Conservation (phyloP, 495 filamentous ascomycete species). For the Aspergillus conjunctus region DNA sequence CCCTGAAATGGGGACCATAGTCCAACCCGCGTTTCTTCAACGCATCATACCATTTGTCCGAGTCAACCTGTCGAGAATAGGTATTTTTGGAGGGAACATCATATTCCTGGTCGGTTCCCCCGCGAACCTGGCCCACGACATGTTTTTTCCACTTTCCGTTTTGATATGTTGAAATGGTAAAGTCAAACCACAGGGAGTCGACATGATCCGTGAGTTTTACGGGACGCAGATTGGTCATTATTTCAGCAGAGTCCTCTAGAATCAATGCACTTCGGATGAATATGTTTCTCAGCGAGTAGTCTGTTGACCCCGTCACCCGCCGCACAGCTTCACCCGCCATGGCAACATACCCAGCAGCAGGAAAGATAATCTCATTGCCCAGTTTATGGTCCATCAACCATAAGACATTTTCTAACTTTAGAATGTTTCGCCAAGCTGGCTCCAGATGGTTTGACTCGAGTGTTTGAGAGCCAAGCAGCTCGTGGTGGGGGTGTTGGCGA, state of each 20-base stretch:
- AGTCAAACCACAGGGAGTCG: constrained; percentile 47
- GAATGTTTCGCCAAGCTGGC: constrained; percentile 53
- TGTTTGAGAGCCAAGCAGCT: constrained; percentile 46
- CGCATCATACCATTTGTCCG: constrained; percentile 27
- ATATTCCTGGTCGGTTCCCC: background rate
- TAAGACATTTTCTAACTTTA: constrained; percentile 42
- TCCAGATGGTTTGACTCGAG: constrained; percentile 39
- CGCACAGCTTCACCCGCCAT: constrained; percentile 49
- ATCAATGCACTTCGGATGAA: constrained; percentile 33
- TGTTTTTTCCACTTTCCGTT: background rate
- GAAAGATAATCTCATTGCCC: constrained; percentile 41
- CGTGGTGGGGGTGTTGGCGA: constrained; percentile 29
- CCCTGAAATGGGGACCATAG: constrained; percentile 36
- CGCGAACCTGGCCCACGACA: background rate
- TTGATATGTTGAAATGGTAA: constrained; percentile 34
- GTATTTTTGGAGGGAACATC: background rate
- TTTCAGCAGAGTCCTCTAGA: constrained; percentile 26
- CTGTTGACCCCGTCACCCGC: constrained; percentile 35
- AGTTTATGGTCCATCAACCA: constrained; percentile 52
- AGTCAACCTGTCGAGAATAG: constrained; percentile 11
- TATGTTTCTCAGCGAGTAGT: constrained; percentile 24
- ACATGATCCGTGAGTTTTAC: constrained; percentile 33
- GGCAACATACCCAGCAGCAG: constrained; percentile 47
- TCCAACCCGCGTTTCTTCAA: constrained; percentile 42
- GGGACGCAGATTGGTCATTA: constrained; percentile 40